Base-by-base conservation (phyloP, 495 filamentous ascomycete species). In the Coniosporium apollinis region DNA sequence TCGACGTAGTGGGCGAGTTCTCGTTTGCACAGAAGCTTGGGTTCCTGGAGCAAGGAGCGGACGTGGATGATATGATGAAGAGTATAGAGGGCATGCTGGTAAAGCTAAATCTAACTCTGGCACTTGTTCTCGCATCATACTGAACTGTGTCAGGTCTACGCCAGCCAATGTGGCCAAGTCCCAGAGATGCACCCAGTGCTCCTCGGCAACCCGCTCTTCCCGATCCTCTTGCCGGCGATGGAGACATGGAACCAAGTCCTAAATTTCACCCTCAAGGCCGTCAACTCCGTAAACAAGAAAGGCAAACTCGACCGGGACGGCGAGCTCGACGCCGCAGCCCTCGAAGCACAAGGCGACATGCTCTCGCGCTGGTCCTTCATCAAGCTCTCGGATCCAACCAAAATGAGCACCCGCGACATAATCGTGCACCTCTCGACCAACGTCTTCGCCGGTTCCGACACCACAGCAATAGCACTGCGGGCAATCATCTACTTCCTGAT, bases 1-100 rank as follows among this genome's bases (percentile, higher is more conserved):
- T 67, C 30, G 58, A 54, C 30, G 63, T 57, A 0, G 56, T 67
- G 22, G 62, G 54, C 4, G 54, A 56, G 35, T 34, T 57, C 4
- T 54, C 44, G 5, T 57, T 61, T 24, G 16, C 13, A 1, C 5
- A 11, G 13, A 33, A 21, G 15, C 22, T 49, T 15, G 46, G 46
- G 15, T 46, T 49, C 21, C 30, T 49, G 4, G 43, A 46, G n/a
- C 13, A 16, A 4, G 38, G 38, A 3, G 13, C n/a, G 3, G 46
- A 49, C 29, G 40, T 46, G 4, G 46, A 43, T 19, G 39, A 30
- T 13, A 46, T 46, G 22, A 42, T 49, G 5, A 19, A 44, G 18
- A 37, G 48, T 8, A 56, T 57, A 13, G 42, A 48, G 18, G 37
- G 42, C 0, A 47, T 49, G 19, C 36, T 57, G 1, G 14, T 34